Evolutionary conservation across 129 eudicot species (phyloP).

Genomic region (Pittosporum tobira): DNA sequence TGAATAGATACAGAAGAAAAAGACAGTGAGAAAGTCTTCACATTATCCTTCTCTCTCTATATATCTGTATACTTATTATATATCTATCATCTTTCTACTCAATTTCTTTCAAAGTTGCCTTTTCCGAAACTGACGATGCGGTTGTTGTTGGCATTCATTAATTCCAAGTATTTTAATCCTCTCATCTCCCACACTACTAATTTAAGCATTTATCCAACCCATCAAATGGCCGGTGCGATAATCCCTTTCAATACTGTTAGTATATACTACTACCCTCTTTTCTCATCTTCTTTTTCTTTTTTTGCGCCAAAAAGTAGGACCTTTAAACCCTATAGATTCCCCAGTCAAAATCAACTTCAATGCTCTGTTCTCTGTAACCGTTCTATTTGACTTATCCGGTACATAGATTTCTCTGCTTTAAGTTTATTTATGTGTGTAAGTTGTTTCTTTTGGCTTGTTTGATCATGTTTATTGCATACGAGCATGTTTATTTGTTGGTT

Average conservation of each 20-base stretch:
- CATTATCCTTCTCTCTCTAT: not conserved
- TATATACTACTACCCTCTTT: conserved; percentile 5
- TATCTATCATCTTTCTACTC: too few relatives aligned
- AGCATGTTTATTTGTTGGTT: not conserved
- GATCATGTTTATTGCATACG: not conserved
- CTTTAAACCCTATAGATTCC: conserved; percentile 4
- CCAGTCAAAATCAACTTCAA: not conserved
- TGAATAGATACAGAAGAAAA: not conserved
- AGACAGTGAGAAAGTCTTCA: not conserved
- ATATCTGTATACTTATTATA: too few relatives aligned
- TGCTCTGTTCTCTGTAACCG: conserved; percentile 2
- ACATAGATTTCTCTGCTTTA: not conserved
- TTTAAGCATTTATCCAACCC: conserved; percentile 5
- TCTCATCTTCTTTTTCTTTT: conserved; percentile 1
- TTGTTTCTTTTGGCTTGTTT: not conserved
- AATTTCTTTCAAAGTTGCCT: too few relatives aligned
- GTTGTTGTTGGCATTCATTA: conserved; percentile 10
- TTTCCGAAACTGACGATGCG: conserved; percentile 26
- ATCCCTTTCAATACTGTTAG: conserved; percentile 25
- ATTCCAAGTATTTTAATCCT: conserved; percentile 8
- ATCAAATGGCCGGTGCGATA: conserved; percentile 12
- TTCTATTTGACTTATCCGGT: conserved; percentile 9
- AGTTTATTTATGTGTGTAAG: not conserved
- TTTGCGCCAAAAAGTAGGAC: not conserved
- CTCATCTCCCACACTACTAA: not conserved